Percentiles rank a stretch among this genome's conserved stretches.
These are phyloP conservation scores for Hirschfeldia incana DNA, from an alignment of 345 rosid genomes.

Conservation along the genomic window DNA sequence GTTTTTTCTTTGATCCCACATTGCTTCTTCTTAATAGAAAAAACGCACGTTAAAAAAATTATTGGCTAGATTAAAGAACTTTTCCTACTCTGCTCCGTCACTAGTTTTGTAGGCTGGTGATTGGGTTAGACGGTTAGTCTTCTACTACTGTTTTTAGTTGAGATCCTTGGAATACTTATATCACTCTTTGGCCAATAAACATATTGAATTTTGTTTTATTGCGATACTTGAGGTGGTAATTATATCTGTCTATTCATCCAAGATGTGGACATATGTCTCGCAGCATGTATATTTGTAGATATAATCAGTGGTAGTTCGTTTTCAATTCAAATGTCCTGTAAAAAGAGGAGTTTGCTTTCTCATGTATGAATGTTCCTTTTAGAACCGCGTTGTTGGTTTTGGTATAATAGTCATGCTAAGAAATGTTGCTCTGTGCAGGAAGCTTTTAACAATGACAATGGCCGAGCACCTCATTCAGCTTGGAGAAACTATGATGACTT, in stretches of 20 bases:
- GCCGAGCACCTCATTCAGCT: slow-evolving; percentile 92
- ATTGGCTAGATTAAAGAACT: slow-evolving; percentile 4
- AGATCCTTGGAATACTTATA: slow-evolving; percentile 4
- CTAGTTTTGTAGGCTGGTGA: slow-evolving; percentile 10
- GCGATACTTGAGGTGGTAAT: slow-evolving; percentile 2
- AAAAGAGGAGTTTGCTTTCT: slow-evolving; percentile 11
- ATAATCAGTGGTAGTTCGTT: not conserved
- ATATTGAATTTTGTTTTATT: slow-evolving; percentile 1
- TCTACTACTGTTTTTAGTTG: slow-evolving; percentile 22
- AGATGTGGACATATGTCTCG: slow-evolving; percentile 3
- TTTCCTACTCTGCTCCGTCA: slow-evolving; percentile 6
- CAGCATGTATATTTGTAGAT: slow-evolving; percentile 13
- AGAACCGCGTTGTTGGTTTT: slow-evolving; percentile 7
- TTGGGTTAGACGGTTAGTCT: not conserved
- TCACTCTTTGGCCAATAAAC: not conserved
- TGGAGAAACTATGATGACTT: slow-evolving; percentile 99
- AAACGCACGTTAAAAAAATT: not conserved
- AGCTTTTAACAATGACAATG: slow-evolving; percentile 85
- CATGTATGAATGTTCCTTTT: slow-evolving; percentile 4
- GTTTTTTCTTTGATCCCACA: slow-evolving; percentile 11
- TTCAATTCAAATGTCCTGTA: not conserved
- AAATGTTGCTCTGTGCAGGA: slow-evolving; percentile 54
- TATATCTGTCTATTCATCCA: slow-evolving; percentile 1
- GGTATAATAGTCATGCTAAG: not conserved
- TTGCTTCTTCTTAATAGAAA: slow-evolving; percentile 19